These are phyloP conservation scores for Spizellomyces punctatus DNA, from an alignment of 192 early-diverging fungal genomes.

Conservation along the genomic window DNA sequence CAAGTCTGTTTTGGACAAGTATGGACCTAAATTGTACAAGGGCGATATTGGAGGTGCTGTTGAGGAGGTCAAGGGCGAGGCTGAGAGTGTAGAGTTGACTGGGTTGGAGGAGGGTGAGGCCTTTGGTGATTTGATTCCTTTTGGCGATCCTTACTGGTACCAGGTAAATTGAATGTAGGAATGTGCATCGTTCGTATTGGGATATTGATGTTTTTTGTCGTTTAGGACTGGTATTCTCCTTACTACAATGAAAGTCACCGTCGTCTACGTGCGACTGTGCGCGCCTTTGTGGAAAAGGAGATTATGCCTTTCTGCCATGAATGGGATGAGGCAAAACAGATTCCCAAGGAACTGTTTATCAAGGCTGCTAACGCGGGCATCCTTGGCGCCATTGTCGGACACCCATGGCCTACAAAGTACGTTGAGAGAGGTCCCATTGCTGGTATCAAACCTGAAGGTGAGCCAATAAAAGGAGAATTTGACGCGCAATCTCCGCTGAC, in stretches of 20 bases:
- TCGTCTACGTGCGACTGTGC: conserved; percentile 56
- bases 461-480: not conserved
- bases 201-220: not conserved
- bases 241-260: conserved; percentile 82
- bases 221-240: conserved; percentile 59
- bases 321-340: conserved; percentile 82
- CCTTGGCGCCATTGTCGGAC: conserved; percentile 62
- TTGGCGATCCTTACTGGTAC: conserved; percentile 81
- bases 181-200: not conserved
- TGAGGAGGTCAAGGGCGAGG: conserved; percentile 1
- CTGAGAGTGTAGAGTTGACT: not conserved
- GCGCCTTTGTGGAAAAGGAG: conserved; percentile 79
- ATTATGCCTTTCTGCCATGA: conserved; percentile 74
- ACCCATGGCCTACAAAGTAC: conserved; percentile 35
- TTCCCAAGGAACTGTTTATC: conserved; percentile 70
- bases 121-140: conserved; percentile 77
- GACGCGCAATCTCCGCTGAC: conserved; percentile 21
- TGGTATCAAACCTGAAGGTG: conserved; percentile 40
- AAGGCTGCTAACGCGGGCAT: conserved; percentile 78
- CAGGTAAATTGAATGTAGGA: conserved; percentile 18
- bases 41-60: conserved; percentile 62
- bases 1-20: conserved; percentile 64
- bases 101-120: conserved; percentile 51
- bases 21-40: conserved; percentile 60
- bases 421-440: conserved; percentile 22